phyloP scores from a whole-genome alignment of 1,284 basidiomycete species.

The Microbotryum scabiosae region DNA sequence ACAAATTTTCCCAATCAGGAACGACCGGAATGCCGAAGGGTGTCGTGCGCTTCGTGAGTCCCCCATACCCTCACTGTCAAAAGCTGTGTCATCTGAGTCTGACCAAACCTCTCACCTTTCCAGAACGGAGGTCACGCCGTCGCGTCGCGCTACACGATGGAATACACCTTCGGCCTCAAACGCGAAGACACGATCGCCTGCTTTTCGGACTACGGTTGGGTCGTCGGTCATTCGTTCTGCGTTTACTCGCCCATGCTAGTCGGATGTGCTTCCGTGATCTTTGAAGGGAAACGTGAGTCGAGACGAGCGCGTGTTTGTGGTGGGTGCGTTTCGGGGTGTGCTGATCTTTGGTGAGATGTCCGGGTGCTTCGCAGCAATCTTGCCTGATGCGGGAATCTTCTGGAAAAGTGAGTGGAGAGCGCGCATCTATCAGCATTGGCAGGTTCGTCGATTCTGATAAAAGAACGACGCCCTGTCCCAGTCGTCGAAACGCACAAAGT shows the following conservation, averaged over 20 bases:
- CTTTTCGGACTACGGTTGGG: constrained; percentile 30
- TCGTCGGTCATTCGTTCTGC: constrained; percentile 22
- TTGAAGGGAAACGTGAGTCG: constrained; percentile 34
- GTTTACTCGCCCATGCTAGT: constrained; percentile 36
- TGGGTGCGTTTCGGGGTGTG: not conserved
- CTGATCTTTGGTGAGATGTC: not conserved
- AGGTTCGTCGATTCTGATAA: too few relatives aligned
- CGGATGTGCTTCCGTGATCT: constrained; percentile 35
- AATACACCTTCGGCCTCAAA: constrained; percentile 34
- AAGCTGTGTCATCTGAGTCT: not conserved
- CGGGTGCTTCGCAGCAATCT: constrained; percentile 15
- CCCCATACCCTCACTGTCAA: too few relatives aligned
- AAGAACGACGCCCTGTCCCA: constrained; percentile 6
- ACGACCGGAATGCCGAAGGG: constrained; percentile 37
- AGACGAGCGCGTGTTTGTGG: too few relatives aligned
- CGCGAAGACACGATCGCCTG: constrained; percentile 32
- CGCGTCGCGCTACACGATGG: constrained; percentile 33
- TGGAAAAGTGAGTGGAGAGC: constrained; percentile 27
- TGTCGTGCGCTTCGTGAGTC: constrained; percentile 21
- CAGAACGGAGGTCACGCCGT: constrained; percentile 36
- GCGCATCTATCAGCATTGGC: not conserved
- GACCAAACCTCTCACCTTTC: not conserved
- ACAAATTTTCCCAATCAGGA: constrained; percentile 10
- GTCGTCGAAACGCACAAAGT: constrained; percentile 13
- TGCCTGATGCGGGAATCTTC: constrained; percentile 37